Evolutionary conservation across 495 filamentous ascomycete species (phyloP).

Genomic region (Aspergillus conjunctus): DNA sequence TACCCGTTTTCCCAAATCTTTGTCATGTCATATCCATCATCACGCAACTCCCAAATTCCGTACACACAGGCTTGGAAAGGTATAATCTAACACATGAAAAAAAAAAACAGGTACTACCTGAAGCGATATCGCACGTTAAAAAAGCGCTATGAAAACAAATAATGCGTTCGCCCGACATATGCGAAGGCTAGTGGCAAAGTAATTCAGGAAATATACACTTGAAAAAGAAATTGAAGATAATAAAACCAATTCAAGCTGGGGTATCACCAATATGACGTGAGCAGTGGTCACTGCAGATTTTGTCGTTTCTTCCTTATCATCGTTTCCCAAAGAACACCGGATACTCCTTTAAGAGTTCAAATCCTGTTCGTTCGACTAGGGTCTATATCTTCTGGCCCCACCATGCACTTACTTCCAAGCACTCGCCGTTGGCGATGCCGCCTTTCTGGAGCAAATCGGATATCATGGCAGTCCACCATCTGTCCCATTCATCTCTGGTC

Average conservation of each 20-base stretch:
- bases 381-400: slow-evolving; percentile 72
- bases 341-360: slow-evolving; percentile 20
- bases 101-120: slow-evolving; percentile 75
- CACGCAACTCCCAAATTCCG: slow-evolving; percentile 24
- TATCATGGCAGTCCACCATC: slow-evolving; percentile 87
- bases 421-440: slow-evolving; percentile 81
- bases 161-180: slow-evolving; percentile 24
- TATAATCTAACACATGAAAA: slow-evolving; percentile 17
- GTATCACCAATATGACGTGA: slow-evolving; percentile 52
- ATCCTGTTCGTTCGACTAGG: slow-evolving; percentile 18
- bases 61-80: slow-evolving; percentile 12
- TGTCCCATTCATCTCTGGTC: slow-evolving; percentile 88
- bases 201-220: slow-evolving; percentile 30
- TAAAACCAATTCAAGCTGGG: slow-evolving; percentile 30
- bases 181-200: slow-evolving; percentile 13
- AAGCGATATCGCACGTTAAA: slow-evolving; percentile 89
- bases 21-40: slow-evolving; percentile 21
- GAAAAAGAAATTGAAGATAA: slow-evolving; percentile 21
- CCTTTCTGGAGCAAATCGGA: slow-evolving; percentile 76
- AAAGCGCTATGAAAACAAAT: slow-evolving; percentile 69
- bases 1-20: neutral
- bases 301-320: slow-evolving; percentile 26
- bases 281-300: slow-evolving; percentile 37
- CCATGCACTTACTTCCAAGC: slow-evolving; percentile 93
- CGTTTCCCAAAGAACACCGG: slow-evolving; percentile 24